phyloP scores from a whole-genome alignment of 2,329 filamentous ascomycete genomes.

The Daldinia sp. region DNA sequence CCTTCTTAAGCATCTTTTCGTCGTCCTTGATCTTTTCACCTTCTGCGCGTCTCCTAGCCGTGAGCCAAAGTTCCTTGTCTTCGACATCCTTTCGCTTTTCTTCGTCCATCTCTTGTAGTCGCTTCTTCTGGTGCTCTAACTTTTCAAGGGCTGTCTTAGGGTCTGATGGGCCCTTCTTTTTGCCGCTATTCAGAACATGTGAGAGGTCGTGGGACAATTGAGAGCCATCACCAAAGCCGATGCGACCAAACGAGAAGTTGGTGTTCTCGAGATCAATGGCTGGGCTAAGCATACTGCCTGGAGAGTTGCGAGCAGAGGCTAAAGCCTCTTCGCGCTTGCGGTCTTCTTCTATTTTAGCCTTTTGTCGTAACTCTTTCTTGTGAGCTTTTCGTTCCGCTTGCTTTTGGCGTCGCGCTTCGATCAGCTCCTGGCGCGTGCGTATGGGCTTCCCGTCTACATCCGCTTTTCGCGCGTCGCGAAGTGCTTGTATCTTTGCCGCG shows the following conservation, averaged over 20 bases:
- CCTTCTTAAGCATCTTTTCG: conserved; percentile 89
- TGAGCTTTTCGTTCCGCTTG: conserved; percentile 87
- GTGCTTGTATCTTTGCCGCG: conserved; percentile 83
- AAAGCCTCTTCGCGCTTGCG: conserved; percentile 72
- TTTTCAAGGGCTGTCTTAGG: conserved; percentile 86
- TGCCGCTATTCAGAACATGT: conserved; percentile 72
- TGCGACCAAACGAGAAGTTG: conserved; percentile 88
- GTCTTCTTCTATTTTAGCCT: conserved; percentile 85
- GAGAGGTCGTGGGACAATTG: conserved; percentile 78
- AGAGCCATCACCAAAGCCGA: conserved; percentile 90
- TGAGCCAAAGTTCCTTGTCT: conserved; percentile 95
- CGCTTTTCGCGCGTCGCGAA: conserved; percentile 88
- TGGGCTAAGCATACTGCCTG: conserved; percentile 67
- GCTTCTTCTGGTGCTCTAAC: conserved; percentile 86
- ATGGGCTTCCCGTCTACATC: conserved; percentile 87
- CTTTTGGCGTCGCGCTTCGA: conserved; percentile 89
- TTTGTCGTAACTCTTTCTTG: conserved; percentile 85
- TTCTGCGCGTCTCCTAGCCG: conserved; percentile 87
- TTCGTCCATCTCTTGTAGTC: conserved; percentile 79
- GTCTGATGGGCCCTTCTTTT: conserved; percentile 86
- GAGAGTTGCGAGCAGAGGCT: conserved; percentile 70
- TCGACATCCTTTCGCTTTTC: conserved; percentile 87
- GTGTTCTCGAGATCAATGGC: conserved; percentile 66
- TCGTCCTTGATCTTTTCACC: conserved; percentile 92
- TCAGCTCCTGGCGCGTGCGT: conserved; percentile 88